Conservation (phyloP, 441 rosid species). For the Aleurites moluccanus region DNA sequence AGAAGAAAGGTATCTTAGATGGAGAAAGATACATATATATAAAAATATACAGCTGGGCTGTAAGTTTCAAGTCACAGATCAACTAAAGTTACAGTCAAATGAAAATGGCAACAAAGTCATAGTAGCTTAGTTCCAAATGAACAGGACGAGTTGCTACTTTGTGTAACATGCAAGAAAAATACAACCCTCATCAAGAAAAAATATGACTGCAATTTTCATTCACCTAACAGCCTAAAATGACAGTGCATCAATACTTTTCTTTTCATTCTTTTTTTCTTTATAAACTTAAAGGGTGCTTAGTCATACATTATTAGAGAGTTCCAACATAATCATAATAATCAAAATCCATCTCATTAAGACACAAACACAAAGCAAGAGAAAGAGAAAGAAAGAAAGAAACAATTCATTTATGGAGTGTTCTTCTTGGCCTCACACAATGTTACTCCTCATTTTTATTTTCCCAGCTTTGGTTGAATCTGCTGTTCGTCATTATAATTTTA, state of each 20-base stretch:
- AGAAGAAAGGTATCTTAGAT: neutral
- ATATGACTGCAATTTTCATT: slow-evolving; percentile 30
- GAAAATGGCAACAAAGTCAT: slow-evolving; percentile 28
- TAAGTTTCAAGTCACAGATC: slow-evolving; percentile 33
- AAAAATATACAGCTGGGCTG: slow-evolving; percentile 32
- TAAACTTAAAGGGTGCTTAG: slow-evolving; percentile 19
- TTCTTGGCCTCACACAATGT: slow-evolving; percentile 23
- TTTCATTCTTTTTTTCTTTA: slow-evolving; percentile 23
- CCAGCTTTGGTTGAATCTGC: slow-evolving; percentile 45
- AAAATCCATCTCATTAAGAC: neutral
- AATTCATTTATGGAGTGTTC: slow-evolving; percentile 3
- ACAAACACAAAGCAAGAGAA: slow-evolving; percentile 4
- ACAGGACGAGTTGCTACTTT: slow-evolving; percentile 24
- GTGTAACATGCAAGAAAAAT: slow-evolving; percentile 54
- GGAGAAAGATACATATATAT: neutral
- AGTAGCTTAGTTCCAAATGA: slow-evolving; percentile 25
- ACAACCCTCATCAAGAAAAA: slow-evolving; percentile 7
- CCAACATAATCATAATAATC: neutral
- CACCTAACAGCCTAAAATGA: slow-evolving; percentile 61
- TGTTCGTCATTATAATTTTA: slow-evolving; percentile 58
- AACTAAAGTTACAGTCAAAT: slow-evolving; percentile 26
- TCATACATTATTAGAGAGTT: slow-evolving; percentile 17
- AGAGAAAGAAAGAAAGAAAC: slow-evolving; percentile 17
- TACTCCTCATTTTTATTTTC: slow-evolving; percentile 34
- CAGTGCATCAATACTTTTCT: slow-evolving; percentile 38